These are phyloP conservation scores for Saccharomyces eubayanus DNA, from an alignment of 805 yeast genomes.

Conservation along the genomic window DNA sequence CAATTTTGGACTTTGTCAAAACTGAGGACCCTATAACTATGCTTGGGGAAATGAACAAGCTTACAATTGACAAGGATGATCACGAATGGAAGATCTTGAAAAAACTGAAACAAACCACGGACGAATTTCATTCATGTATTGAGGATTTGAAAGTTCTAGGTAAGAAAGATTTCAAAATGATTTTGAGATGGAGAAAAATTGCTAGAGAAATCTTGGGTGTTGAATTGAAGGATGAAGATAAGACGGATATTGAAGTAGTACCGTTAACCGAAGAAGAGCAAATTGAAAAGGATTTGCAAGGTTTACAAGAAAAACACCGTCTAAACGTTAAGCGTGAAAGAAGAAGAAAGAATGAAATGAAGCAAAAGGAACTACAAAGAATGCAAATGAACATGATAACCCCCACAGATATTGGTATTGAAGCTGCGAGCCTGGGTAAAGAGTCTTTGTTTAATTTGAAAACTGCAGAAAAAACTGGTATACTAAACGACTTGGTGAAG, in stretches of 20 bases:
- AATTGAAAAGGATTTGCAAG: conserved; percentile 76
- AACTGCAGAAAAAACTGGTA: conserved; percentile 82
- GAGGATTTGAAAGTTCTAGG: conserved; percentile 92
- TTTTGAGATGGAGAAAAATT: conserved; percentile 81
- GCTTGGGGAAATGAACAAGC: conserved; percentile 63
- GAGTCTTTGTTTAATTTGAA: conserved; percentile 76
- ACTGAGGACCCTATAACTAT: conserved; percentile 76
- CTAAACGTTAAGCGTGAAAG: conserved; percentile 69
- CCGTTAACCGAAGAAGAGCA: conserved; percentile 79
- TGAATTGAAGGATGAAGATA: conserved; percentile 42
- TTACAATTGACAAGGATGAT: conserved; percentile 50
- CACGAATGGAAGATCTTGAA: conserved; percentile 65
- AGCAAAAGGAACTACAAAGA: conserved; percentile 80
- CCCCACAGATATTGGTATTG: conserved; percentile 87
- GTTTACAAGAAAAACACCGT: conserved; percentile 62
- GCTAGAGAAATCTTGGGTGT: conserved; percentile 73
- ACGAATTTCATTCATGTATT: conserved; percentile 72
- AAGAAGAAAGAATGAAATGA: conserved; percentile 70
- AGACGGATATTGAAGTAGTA: conserved; percentile 51
- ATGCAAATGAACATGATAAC: conserved; percentile 96
- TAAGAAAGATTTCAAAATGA: conserved; percentile 79
- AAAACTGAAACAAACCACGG: conserved; percentile 67
- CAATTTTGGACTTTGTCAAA: conserved; percentile 72
- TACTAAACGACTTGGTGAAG: conserved; percentile 58
- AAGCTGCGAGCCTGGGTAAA: conserved; percentile 74